Evolutionary conservation across 2,329 filamentous ascomycete species (phyloP), one percentile per base, ranked within the genome.

Genomic region (Neonectria punicea): DNA sequence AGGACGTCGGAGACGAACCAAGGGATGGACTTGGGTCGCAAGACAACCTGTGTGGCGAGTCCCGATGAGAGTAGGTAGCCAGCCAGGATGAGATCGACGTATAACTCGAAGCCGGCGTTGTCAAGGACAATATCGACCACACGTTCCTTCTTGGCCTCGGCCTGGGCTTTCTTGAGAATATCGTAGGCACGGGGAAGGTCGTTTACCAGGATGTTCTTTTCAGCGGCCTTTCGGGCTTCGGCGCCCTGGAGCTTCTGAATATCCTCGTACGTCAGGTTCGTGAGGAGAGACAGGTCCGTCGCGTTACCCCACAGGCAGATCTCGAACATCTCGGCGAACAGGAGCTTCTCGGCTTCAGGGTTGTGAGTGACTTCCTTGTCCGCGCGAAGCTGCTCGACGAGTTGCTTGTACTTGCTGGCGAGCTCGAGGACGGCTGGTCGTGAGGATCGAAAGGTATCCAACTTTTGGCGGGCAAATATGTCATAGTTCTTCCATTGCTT

Each of bases 1-100:
- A 97, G 81, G 4, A 98, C 96, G 74, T 99, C 96, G 1, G 94
- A 98, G 53, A 99, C 96, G 77, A 98, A 99, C 96, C 96, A 99
- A 1, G 96, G 96, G 63, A 99, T 94, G 22, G 90, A 91, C 82
- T 99, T 99, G 56, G 96, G 94, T 75, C 97, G 94, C 10, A 99
- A 86, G 20, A 98, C 90, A 14, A 99, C 86, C 25, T 89, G 89
- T 0, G 94, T 98, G 0, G 96, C 96, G 6, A 99, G 88, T 0
- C 92, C 93, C 0, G 93, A 86, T 0, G 93, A 90, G 7, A 99
- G 85, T 14, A 99, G 85, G 77, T 97, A 99, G 1, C 94, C 95
- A 0, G 93, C 94, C 2, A 99, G 86, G 62, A 98, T 90, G 10
- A 99, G 86, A 76, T 99, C 96, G 70, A 98, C 96, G 76, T 94